Base-by-base conservation (phyloP, 345 rosid genomes). In the Microthlaspi erraticum region DNA sequence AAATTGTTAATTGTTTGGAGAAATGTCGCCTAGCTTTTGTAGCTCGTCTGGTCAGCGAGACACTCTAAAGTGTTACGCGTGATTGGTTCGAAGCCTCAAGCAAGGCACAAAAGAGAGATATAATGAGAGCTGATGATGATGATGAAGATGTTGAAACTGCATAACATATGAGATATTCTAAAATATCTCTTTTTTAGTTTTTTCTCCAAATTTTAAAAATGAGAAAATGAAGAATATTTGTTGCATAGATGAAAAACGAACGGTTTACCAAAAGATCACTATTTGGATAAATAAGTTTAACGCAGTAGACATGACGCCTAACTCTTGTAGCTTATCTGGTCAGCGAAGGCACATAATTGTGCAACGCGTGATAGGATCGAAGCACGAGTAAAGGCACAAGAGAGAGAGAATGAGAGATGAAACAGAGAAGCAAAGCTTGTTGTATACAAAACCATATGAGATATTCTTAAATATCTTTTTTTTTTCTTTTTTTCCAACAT, bases 401-500 rank as follows among this genome's bases (percentile, higher is more conserved):
- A 10, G 13, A 66, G 13, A 52, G 23, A 52, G 43, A 10, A 1
- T 12, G 0, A 14, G 5, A n/a, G 7, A 14, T 10, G 41, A 10
- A 36, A 4, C 10, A 2, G 13, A 10, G 1, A 42, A 11, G 3
- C 0, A 1, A 10, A 10, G 12, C 13, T 37, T 3, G 1, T 13
- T 6, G 29, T 26, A 41, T 7, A 10, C 12, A 9, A 5, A 62
- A 48, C 0, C 60, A 67, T 54, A 7, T 16, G 63, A 67, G 63
- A 13, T 67, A 54, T 42, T 67, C 33, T 54, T 11, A 67, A 54
- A 67, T 67, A 67, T 67, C 62, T 54, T 7, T 37, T 64, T 49
- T 64, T 9, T 54, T 7, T 37, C 49, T 49, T 64, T 9, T 14
- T 41, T 14, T 26, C 29, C 29, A 34, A 34, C 9, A 7, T 7